Base-by-base conservation (phyloP, 768 basidiomycete genomes). In the Crucibulum laeve region DNA sequence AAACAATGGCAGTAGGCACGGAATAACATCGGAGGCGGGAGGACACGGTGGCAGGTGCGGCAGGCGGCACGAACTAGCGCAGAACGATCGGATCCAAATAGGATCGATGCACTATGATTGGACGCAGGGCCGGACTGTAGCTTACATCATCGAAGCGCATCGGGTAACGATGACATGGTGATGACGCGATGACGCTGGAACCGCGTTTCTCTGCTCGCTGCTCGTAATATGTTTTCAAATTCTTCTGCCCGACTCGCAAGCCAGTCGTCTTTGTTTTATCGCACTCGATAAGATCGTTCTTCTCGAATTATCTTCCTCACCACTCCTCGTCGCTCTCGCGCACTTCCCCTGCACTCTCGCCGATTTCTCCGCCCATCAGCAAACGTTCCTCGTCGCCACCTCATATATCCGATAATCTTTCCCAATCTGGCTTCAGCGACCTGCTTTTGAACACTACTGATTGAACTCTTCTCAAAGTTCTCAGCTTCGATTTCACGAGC, bases 341-440 rank as follows among this genome's bases (percentile, higher is more conserved):
- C n/a, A n/a, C n/a, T n/a, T n/a, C n/a, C n/a, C n/a, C n/a, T n/a
- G n/a, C n/a, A n/a, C 8, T n/a, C 8, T 30, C 35, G 35, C 10
- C 35, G n/a, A 11, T 2, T 37, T 37, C 35, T 18, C 2, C 10
- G 13, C 4, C 19, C 19, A 13, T 18, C 35, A 37, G 14, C 35
- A 37, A 37, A 37, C 35, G 35, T 37, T 37, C 19, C 18, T 37
- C 35, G 35, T 37, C 35, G 35, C 35, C 35, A 37, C 10, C 35
- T 18, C 14, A 7, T 25, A 30, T 25, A 52, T 60, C 56, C 52
- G 58, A 62, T 53, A 52, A 61, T 51, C 56, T 45, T 53, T 63
- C 64, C 65, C 48, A 63, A 66, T 70, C 55, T 47, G 64, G 65
- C 44, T 40, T 42, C 45, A 39, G 23, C 48, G 45, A 51, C 44